phyloP scores from a whole-genome alignment of 176 grass and related monocot genomes.

The Aegilops longissima region DNA sequence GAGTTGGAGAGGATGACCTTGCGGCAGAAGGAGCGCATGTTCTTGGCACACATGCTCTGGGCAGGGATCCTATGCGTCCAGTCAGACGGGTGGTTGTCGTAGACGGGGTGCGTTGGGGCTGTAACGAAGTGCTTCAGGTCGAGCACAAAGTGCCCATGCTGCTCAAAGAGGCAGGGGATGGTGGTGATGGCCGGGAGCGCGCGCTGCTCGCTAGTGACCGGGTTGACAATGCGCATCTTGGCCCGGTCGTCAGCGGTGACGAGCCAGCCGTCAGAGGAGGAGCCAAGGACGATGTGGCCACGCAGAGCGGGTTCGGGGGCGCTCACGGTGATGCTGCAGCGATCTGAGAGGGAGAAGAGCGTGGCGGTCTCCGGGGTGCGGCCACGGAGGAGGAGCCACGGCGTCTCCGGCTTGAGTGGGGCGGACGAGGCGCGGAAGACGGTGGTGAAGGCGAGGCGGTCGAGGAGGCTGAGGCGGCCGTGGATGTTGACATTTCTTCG shows the following conservation, averaged over 20 bases:
- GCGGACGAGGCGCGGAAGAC: not conserved
- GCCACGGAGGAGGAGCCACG: not conserved
- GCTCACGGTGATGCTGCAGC: not conserved
- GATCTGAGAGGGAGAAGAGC: not conserved
- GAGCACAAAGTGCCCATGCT: not conserved
- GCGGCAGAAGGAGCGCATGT: constrained; percentile 14
- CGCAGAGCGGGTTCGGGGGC: not conserved
- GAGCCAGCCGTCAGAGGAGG: not conserved
- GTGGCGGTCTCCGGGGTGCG: not conserved
- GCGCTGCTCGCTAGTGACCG: not conserved
- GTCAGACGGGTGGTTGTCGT: not conserved
- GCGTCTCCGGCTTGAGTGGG: not conserved
- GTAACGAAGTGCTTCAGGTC: not conserved
- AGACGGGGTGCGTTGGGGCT: not conserved
- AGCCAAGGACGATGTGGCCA: not conserved
- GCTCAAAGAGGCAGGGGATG: not conserved
- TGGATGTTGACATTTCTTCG: not conserved
- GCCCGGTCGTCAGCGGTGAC: not conserved
- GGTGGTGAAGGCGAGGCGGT: not conserved
- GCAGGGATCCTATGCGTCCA: too few relatives aligned
- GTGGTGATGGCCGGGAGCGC: not conserved
- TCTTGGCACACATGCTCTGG: too few relatives aligned
- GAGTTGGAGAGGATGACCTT: constrained; percentile 10
- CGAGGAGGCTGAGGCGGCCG: not conserved
- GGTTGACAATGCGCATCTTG: not conserved